Evolutionary conservation across 2,329 filamentous ascomycete genomes (phyloP), one percentile per base, ranked within the genome.

Genomic region (Penicillium sp.): DNA sequence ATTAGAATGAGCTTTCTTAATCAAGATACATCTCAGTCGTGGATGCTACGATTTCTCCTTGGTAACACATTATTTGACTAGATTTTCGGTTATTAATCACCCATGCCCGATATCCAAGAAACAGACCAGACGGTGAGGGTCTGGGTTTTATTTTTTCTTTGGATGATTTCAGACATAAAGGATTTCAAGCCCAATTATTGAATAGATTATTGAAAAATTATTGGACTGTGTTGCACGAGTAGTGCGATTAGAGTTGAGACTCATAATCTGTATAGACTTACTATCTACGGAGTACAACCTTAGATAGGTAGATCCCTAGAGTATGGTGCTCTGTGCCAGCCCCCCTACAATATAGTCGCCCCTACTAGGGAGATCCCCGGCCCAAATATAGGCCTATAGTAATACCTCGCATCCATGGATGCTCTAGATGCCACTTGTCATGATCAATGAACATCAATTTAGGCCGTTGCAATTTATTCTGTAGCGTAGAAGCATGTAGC

Each of bases 1-100:
- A 60, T 74, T 97, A 64, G 92, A 96, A 54, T 67, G 57, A 47
- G 15, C 21, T 21, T 9, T 15, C 0, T 32, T 25, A 29, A 25
- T 45, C 21, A 10, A 42, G 25, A 25, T 18, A 10, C 9, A 25
- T 46, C 21, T 25, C 15, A 21, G 16, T 34, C 18, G 8, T 31
- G 10, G 25, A 7, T 46, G 7, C 7, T 29, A 23, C 8, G 5
- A 13, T 12, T n/a, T 7, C 6, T 23, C 6, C 16, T n/a, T 18
- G 13, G 29, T 46, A 23, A 13, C 6, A 34, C 3, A 2, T 12
- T 25, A 41, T 10, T 12, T 27, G 25, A 27, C 25, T 27, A 8
- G 25, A 5, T 3, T 12, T 34, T 12, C 1, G 18, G 18, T 15
- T 2, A 27, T 2, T n/a, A 1, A 42, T 23, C 27, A 25, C 23